Evolutionary conservation across 768 basidiomycete species (phyloP).

Genomic region (Candolleomyces aberdarensis): DNA sequence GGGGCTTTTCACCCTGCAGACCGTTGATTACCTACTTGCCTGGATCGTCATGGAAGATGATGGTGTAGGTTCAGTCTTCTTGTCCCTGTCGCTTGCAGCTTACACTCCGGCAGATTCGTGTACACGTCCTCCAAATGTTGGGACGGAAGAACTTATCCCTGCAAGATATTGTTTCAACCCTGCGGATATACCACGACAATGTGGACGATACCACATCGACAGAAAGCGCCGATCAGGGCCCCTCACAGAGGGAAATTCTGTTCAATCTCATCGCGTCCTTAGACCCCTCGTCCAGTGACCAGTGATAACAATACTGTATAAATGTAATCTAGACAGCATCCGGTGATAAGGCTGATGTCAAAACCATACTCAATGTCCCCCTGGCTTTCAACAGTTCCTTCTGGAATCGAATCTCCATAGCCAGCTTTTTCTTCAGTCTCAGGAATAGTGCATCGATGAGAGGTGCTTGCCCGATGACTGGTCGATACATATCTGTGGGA

Average conservation of each 20-base stretch:
- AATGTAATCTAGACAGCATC: conserved; percentile 4
- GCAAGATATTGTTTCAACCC: conserved; percentile 64
- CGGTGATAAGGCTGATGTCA: conserved; percentile 47
- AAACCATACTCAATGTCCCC: conserved; percentile 90
- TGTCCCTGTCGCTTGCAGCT: neutral
- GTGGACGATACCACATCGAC: conserved; percentile 48
- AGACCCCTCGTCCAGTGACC: conserved; percentile 16
- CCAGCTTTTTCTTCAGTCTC: conserved; percentile 79
- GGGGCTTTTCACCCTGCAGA: conserved; percentile 87
- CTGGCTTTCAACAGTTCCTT: conserved; percentile 76
- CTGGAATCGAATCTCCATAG: conserved; percentile 85
- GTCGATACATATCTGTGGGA: conserved; percentile 79
- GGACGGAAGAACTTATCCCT: conserved; percentile 68
- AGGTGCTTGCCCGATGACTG: conserved; percentile 92
- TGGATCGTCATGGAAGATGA: conserved; percentile 99
- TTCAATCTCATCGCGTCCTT: conserved; percentile 66
- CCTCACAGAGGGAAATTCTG: conserved; percentile 66
- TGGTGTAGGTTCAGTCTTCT: conserved; percentile 61
- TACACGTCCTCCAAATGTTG: conserved; percentile 75
- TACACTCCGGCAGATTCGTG: conserved; percentile 57
- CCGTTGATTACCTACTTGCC: conserved; percentile 88
- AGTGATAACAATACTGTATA: neutral
- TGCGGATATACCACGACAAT: conserved; percentile 72
- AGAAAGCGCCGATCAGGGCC: conserved; percentile 32
- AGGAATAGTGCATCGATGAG: conserved; percentile 85